Percentiles rank a stretch among this genome's conserved stretches.
Conservation (phyloP, 768 basidiomycete genomes). For the Rhizopogon vesiculosus region DNA sequence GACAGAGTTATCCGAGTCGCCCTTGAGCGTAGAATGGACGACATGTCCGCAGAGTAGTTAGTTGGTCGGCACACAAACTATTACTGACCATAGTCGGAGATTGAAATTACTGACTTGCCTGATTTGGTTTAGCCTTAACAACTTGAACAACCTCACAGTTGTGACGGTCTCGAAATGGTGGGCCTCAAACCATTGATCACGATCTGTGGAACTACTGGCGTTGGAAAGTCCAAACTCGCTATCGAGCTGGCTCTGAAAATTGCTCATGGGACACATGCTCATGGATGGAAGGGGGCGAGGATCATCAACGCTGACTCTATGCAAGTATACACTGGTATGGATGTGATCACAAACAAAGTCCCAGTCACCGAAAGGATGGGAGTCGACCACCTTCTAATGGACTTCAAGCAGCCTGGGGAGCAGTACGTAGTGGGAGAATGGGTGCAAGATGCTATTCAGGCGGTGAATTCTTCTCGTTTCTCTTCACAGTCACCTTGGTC, state of each 20-base stretch:
- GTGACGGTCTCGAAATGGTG: slow-evolving; percentile 10
- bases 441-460: slow-evolving; percentile 74
- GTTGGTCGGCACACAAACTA: too few relatives aligned
- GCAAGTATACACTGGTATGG: slow-evolving; percentile 92
- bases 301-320: slow-evolving; percentile 97
- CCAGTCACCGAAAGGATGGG: slow-evolving; percentile 70
- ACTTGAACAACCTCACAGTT: too few relatives aligned
- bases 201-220: slow-evolving; percentile 92
- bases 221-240: slow-evolving; percentile 91
- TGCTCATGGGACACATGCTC: slow-evolving; percentile 24
- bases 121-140: not conserved
- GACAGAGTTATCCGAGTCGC: slow-evolving; percentile 52
- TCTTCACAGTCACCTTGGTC: not conserved
- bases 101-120: not conserved
- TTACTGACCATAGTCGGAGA: too few relatives aligned
- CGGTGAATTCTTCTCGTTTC: slow-evolving; percentile 44
- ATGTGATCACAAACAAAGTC: slow-evolving; percentile 93
- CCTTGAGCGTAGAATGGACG: slow-evolving; percentile 29
- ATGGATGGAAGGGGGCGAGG: slow-evolving; percentile 57
- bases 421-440: slow-evolving; percentile 87
- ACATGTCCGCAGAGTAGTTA: slow-evolving; percentile 21
- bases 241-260: slow-evolving; percentile 77
- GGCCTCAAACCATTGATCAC: slow-evolving; percentile 65
- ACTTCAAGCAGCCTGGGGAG: slow-evolving; percentile 79
- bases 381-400: slow-evolving; percentile 87